Base-by-base conservation (phyloP, 202 grass and related monocot genomes). In the Elaeis oleifera region DNA sequence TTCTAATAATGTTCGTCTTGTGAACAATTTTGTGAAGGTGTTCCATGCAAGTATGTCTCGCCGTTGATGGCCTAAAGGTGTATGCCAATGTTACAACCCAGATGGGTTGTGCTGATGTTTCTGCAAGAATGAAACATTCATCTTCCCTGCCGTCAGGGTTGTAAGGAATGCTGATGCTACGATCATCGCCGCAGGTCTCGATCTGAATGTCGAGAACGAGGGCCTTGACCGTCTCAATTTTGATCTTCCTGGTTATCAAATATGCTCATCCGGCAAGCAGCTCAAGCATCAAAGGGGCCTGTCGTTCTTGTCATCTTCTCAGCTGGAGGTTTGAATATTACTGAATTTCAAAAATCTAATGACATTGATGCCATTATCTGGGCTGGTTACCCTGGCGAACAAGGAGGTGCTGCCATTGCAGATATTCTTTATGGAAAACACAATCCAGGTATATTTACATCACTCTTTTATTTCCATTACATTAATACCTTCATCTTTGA, bases 221-320 rank as follows among this genome's bases (percentile, higher is more conserved):
- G 57, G 27, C 5, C 57, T 27, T 14, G 57, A 59, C 17, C 57
- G 57, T 16, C 16, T 24, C 4, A 1, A 27, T 16, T 1, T 59
- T 22, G 57, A 59, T 13, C 24, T 59, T 5, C 57, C 57, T 5
- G 57, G 57, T 16, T 59, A 31, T 16, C 57, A 59, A 59, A n/a
- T 16, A 22, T 27, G 23, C 57, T 59, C 24, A 31, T 59, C 24
- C 14, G 24, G 15, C 57, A 59, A 27, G 57, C 18, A 16, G 22
- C 57, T 16, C 22, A 27, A 6, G 23, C 24, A 22, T 27, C 57
- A 15, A 59, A 31, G 0, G 57, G 57, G 25, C 57, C 57, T 28
- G 57, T 59, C 3, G 16, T 59, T 27, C 57, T 59, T 16, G 14
- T 59, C 57, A 59, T 59, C 57, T 5, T 59, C 4, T 59, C 57